Evolutionary conservation across 371 early-diverging fungal species (phyloP), one percentile per base, ranked within the genome.

Genomic region (Rhizopus delemar): DNA sequence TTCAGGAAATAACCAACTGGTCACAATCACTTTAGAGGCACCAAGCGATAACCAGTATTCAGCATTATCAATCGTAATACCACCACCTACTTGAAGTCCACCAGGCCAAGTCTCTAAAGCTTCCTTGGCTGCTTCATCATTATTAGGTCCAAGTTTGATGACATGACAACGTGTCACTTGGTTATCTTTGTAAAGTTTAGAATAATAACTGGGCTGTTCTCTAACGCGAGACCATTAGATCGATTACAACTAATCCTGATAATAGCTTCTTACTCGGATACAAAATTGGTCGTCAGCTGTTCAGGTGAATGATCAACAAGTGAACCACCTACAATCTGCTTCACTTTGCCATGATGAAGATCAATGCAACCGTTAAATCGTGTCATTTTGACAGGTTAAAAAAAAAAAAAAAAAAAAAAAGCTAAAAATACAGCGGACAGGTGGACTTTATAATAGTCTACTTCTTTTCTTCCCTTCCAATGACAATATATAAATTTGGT

Each of bases 321-420:
- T 29, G 96, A 88, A 16, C 93, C 95, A 41, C 99, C 97, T 32
- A 98, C 96, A 59, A 97, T 97, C 69, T 98, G 99, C 78, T 98
- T 98, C 55, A 98, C 99, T 75, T 93, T 83, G 38, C 99, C 99
- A 31, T 88, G 70, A 77, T 98, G 99, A 57, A 98, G 81, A 78
- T 98, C 97, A 63, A 97, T 96, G 75, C 98, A 98, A 1, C 96
- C 96, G 35, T 94, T 85, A 77, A 98, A 96, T 62, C 78, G 80
- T 50, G 91, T 85, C 72, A 75, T 79, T 43, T 45, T 29, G 22
- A 22, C 22, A 22, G 22, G 2, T 22, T 22, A 22, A 31, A 16
- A 53, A 48, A 53, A 38, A 45, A 29, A 16, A 56, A 33, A 48
- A 34, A 51, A 48, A 48, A 62, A 13, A 8, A 6, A 38, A 59